phyloP scores from a whole-genome alignment of 148 eudicot species.

The Gaultheria prostrata region DNA sequence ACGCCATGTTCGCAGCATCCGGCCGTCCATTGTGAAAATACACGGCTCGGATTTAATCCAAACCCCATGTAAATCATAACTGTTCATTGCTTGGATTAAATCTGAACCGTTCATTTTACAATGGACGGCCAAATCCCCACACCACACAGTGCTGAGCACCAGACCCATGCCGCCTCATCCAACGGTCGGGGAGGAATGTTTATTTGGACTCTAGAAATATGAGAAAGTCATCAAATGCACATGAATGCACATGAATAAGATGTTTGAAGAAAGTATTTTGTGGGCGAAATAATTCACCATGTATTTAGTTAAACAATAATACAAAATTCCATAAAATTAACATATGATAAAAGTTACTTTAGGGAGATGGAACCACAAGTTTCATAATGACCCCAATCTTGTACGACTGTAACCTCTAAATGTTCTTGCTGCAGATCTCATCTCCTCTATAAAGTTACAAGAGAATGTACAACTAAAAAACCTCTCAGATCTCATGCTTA shows the following conservation, averaged over 20 bases:
- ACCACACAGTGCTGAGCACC: too few species aligned
- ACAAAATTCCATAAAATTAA: background rate
- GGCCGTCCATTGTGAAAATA: too few species aligned
- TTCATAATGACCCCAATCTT: background rate
- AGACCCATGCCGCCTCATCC: background rate
- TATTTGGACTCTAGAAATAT: background rate
- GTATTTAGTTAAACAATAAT: background rate
- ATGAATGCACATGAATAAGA: background rate
- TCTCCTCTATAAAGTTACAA: background rate
- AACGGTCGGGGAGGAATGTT: background rate
- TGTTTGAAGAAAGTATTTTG: background rate
- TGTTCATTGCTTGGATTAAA: too few species aligned
- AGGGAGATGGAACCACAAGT: background rate
- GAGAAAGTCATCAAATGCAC: background rate
- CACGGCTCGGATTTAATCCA: too few species aligned
- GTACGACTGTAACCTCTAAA: background rate
- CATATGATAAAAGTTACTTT: background rate
- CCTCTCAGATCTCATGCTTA: background rate
- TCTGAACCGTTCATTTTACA: too few species aligned
- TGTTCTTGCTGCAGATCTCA: constrained; percentile 1
- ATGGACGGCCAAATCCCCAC: too few species aligned
- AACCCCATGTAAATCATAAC: too few species aligned
- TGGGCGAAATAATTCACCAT: background rate
- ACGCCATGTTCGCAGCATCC: too few species aligned
- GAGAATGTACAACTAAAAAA: constrained; percentile 1